Evolutionary conservation across 2,329 filamentous ascomycete genomes (phyloP).

Genomic region (Sclerotinia minor): DNA sequence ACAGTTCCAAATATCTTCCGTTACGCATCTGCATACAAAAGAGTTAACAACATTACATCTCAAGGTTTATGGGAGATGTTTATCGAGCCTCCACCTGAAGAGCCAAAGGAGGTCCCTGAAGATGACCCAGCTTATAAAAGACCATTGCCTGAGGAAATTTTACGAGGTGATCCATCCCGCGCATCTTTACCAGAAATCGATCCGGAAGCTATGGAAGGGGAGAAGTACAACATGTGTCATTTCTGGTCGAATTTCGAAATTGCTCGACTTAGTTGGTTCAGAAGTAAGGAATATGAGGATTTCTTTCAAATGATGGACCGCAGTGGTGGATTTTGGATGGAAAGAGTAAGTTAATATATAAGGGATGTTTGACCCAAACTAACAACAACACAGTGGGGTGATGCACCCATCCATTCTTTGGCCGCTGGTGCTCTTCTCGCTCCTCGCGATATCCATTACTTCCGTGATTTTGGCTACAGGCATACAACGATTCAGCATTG

Average conservation of each 20-base stretch:
- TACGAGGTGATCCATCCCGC: constrained; percentile 71
- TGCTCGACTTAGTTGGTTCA: constrained; percentile 90
- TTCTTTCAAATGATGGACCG: constrained; percentile 99
- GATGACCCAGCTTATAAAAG: constrained; percentile 57
- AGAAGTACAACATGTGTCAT: constrained; percentile 99
- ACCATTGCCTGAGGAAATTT: constrained; percentile 75
- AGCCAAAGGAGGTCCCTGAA: constrained; percentile 55
- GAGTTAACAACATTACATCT: constrained; percentile 84
- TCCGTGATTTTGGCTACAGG: constrained; percentile 96
- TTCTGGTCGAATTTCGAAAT: constrained; percentile 99
- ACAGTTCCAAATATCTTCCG: constrained; percentile 98
- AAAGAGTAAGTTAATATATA: constrained; percentile 65
- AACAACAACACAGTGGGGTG: constrained; percentile 73
- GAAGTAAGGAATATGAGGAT: constrained; percentile 94
- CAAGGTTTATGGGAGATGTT: constrained; percentile 99
- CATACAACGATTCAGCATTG: constrained; percentile 99
- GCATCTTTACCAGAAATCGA: constrained; percentile 79
- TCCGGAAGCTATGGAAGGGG: constrained; percentile 91
- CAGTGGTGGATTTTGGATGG: constrained; percentile 98
- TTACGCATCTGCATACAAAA: constrained; percentile 97
- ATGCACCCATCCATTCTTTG: constrained; percentile 96
- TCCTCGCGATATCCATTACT: constrained; percentile 90
- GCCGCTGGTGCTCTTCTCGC: constrained; percentile 85
- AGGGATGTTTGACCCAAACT: constrained; percentile 26
- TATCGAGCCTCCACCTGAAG: constrained; percentile 69